These are phyloP conservation scores for Paraurostyla sp. DNA, from an alignment of 73 alveolate genomes.

Conservation along the genomic window DNA sequence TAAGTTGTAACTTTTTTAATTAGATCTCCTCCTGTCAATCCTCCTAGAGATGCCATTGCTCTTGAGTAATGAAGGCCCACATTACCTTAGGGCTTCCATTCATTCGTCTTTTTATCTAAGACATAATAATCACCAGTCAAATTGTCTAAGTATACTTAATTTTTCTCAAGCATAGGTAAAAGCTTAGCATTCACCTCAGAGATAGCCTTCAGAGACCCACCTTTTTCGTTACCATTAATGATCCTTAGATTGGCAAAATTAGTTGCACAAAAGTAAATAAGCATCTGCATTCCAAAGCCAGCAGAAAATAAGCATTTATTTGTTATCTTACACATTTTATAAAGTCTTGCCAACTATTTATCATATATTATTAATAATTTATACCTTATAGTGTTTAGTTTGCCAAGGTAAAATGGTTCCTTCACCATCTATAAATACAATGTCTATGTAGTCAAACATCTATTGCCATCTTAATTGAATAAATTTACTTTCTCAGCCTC, in stretches of 20 bases:
- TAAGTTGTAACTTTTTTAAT: slow-evolving; percentile 42
- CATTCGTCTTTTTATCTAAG: slow-evolving; percentile 80
- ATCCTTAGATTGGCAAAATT: slow-evolving; percentile 77
- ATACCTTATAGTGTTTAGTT: slow-evolving; percentile 79
- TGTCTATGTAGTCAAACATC: slow-evolving; percentile 88
- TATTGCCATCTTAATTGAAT: not conserved
- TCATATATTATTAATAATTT: not conserved
- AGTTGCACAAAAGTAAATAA: slow-evolving; percentile 90
- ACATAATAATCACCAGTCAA: slow-evolving; percentile 94
- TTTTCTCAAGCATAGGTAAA: slow-evolving; percentile 75
- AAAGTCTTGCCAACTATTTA: slow-evolving; percentile 67
- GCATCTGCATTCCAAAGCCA: slow-evolving; percentile 90
- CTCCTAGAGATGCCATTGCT: slow-evolving; percentile 60
- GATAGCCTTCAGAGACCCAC: slow-evolving; percentile 80
- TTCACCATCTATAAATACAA: slow-evolving; percentile 93
- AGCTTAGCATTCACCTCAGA: slow-evolving; percentile 58
- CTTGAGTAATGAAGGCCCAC: slow-evolving; percentile 93
- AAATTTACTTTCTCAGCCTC: slow-evolving; percentile 70
- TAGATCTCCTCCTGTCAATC: slow-evolving; percentile 49
- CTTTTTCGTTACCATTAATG: slow-evolving; percentile 88
- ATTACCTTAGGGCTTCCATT: slow-evolving; percentile 94
- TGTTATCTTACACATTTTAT: slow-evolving; percentile 90
- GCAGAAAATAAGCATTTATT: slow-evolving; percentile 87
- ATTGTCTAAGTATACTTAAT: slow-evolving; percentile 91
- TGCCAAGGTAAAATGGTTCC: slow-evolving; percentile 94